These are phyloP conservation scores for Brettanomyces sp. DNA, from an alignment of 805 yeast genomes.

Conservation along the genomic window DNA sequence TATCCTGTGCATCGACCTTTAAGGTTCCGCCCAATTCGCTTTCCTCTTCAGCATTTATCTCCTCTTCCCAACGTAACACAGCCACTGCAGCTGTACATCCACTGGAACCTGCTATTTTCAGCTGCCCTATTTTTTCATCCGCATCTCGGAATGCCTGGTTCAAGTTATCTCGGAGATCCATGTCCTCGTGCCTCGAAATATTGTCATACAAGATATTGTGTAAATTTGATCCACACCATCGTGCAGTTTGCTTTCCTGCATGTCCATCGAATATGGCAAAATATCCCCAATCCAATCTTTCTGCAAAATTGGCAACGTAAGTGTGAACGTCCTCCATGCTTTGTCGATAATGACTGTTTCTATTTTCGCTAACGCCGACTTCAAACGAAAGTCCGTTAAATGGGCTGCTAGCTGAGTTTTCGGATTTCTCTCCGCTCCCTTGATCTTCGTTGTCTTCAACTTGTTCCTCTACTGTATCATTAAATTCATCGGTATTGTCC, in stretches of 20 bases:
- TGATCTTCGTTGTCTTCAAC: constrained; percentile 4
- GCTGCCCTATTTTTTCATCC: constrained; percentile 53
- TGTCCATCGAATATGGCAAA: constrained; percentile 96
- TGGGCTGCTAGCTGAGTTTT: constrained; percentile 22
- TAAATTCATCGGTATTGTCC: neutral
- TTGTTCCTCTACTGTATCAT: neutral
- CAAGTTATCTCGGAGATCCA: constrained; percentile 57
- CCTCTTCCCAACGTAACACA: constrained; percentile 71
- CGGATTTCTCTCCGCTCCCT: neutral
- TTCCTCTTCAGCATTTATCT: constrained; percentile 8
- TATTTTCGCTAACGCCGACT: constrained; percentile 90
- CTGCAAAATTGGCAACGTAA: constrained; percentile 87
- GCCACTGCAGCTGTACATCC: constrained; percentile 98
- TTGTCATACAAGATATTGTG: constrained; percentile 60
- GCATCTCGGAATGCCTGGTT: constrained; percentile 66
- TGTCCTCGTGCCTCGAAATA: constrained; percentile 35
- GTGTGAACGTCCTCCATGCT: constrained; percentile 97
- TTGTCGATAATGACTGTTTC: constrained; percentile 68
- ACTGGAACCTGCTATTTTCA: constrained; percentile 56
- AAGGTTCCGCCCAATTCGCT: constrained; percentile 1
- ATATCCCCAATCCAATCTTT: constrained; percentile 84
- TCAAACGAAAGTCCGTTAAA: constrained; percentile 56
- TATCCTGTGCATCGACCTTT: neutral
- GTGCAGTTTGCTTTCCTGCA: constrained; percentile 87
- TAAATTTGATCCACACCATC: constrained; percentile 87